Evolutionary conservation across 2,329 filamentous ascomycete species (phyloP), one percentile per base, ranked within the genome.

Genomic region (Scedosporium minutisporum): DNA sequence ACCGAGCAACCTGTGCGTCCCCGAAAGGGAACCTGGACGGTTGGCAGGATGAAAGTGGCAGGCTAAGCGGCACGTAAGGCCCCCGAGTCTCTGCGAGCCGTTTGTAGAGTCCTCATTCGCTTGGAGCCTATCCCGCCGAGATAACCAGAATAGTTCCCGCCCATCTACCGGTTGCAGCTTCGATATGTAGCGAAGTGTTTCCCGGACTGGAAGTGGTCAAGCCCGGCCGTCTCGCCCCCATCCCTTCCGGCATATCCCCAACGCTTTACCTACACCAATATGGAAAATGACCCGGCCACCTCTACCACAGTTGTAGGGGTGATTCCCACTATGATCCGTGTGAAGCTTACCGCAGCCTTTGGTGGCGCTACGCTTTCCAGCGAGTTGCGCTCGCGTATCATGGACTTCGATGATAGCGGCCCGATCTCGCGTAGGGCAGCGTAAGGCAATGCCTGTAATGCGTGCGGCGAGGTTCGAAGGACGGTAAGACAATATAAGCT

Each of bases 1-100:
- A 14, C 16, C n/a, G 21, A 29, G 27, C 59, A 61, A 21, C 23
- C 44, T 51, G 41, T 61, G 59, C 59, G 38, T 61, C 44, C 59
- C 25, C 23, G 59, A 21, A 55, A 12, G 21, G 51, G 23, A 55
- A 55, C 18, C 51, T 55, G 4, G 51, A 27, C 51, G 18, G 23
- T 16, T 23, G 51, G 1, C 18, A 23, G 23, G 51, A 55, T 23
- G 23, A 6, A 55, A 23, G 6, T 27, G 51, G 18, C 5, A 55
- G 51, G 16, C 44, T 18, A 18, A 48, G n/a, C 51, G 51, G 51
- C 12, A 55, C 3, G 21, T 27, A 14, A 27, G 51, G 23, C 18
- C 44, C 44, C 21, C 51, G 23, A 55, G 18, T 3, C 51, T 55
- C 51, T 55, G 33, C 33, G 33, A 33, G 21, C 51, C 51, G n/a